Evolutionary conservation across 2,329 filamentous ascomycete genomes (phyloP).

Genomic region (Xylaria sp.): DNA sequence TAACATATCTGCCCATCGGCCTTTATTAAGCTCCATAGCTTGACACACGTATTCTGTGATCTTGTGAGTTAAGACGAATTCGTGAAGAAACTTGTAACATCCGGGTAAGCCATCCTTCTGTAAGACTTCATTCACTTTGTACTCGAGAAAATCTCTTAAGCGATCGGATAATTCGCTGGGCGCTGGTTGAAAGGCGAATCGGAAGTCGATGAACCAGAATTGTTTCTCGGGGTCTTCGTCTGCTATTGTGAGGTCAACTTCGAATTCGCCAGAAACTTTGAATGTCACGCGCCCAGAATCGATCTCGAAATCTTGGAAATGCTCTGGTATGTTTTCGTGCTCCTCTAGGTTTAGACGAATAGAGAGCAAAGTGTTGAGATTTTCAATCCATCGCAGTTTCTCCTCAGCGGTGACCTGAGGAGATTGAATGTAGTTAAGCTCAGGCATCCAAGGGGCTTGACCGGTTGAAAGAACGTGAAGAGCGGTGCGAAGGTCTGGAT

Average conservation of each 20-base stretch:
- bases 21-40: slow-evolving; percentile 73
- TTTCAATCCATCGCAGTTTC: slow-evolving; percentile 77
- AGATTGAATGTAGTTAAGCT: slow-evolving; percentile 82
- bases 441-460: slow-evolving; percentile 79
- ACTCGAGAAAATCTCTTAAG: slow-evolving; percentile 74
- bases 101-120: slow-evolving; percentile 76
- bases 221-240: slow-evolving; percentile 85
- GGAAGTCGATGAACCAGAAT: slow-evolving; percentile 94
- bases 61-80: slow-evolving; percentile 89
- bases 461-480: slow-evolving; percentile 85
- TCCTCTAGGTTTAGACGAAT: slow-evolving; percentile 88
- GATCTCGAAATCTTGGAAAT: slow-evolving; percentile 81
- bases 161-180: slow-evolving; percentile 68
- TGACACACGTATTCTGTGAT: slow-evolving; percentile 84
- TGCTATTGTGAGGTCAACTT: slow-evolving; percentile 90
- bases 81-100: slow-evolving; percentile 88
- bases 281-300: slow-evolving; percentile 92
- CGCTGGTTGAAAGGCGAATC: slow-evolving; percentile 81
- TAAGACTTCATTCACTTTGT: slow-evolving; percentile 76
- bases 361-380: slow-evolving; percentile 84
- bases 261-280: slow-evolving; percentile 82
- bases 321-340: slow-evolving; percentile 76
- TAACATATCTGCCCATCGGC: slow-evolving; percentile 81
- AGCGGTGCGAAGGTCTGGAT: slow-evolving; percentile 91
- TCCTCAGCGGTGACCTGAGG: slow-evolving; percentile 76